phyloP scores from a whole-genome alignment of 108 stramenopile species.

The Pseudonitzschia delicatissima region DNA sequence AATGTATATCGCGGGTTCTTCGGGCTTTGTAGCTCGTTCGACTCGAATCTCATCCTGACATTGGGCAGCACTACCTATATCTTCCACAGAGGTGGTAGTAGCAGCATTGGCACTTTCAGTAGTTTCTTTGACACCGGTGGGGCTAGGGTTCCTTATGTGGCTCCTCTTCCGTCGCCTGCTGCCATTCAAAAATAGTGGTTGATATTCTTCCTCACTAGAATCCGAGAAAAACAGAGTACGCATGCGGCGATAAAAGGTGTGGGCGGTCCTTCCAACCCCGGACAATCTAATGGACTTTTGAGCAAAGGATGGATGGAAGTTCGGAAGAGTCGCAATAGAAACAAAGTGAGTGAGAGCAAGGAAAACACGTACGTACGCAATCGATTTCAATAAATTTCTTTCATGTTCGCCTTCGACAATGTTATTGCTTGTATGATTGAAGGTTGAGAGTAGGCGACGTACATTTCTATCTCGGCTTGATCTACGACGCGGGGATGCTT shows the following conservation, averaged over 20 bases:
- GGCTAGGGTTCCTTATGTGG: no score
- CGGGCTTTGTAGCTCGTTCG: not conserved
- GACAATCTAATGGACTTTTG: not conserved
- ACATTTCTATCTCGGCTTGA: conserved; percentile 24
- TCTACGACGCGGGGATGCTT: conserved; percentile 11
- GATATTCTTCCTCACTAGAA: not conserved
- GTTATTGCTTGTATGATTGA: not conserved
- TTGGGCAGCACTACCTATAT: not conserved
- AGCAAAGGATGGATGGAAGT: not conserved
- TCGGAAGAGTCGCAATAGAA: not conserved
- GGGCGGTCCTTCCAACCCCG: conserved; percentile 4
- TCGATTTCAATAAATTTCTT: no score
- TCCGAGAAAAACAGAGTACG: conserved; percentile 23
- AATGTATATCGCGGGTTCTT: conserved; percentile 41
- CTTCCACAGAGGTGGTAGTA: not conserved
- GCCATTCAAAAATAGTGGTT: conserved; percentile 13
- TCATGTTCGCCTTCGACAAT: not conserved
- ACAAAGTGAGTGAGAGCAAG: not conserved
- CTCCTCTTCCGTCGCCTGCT: conserved; percentile 23
- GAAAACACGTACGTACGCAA: no score
- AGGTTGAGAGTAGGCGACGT: not conserved
- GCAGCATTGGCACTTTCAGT: not conserved
- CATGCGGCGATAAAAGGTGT: conserved; percentile 22
- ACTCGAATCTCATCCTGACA: not conserved
- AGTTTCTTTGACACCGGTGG: conserved; percentile 17